A percentile compares a stretch with the other conserved stretches of the same genome.
Conservation (phyloP, 768 basidiomycete species). For the Nevesoporus exiguus region DNA sequence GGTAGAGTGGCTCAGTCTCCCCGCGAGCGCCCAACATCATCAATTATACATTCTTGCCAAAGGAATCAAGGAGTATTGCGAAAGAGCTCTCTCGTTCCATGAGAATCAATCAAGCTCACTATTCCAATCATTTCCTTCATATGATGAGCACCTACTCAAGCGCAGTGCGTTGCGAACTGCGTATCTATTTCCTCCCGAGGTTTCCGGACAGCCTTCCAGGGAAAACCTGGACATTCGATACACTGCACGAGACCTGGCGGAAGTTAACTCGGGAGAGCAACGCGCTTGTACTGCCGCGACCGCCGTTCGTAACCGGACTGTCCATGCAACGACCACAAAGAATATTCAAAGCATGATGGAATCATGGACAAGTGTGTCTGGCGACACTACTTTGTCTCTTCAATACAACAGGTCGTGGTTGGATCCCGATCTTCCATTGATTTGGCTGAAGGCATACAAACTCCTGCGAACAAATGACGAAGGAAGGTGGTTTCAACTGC, state of each 20-base stretch:
- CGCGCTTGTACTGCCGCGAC: slow-evolving; percentile 13
- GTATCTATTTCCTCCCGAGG: neutral
- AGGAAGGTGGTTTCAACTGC: slow-evolving; percentile 18
- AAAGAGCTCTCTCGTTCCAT: neutral
- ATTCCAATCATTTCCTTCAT: slow-evolving; percentile 6
- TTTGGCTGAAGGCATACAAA: slow-evolving; percentile 30
- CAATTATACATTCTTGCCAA: slow-evolving; percentile 20
- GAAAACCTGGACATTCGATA: slow-evolving; percentile 10
- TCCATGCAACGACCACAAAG: neutral
- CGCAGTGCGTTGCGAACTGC: slow-evolving; percentile 5
- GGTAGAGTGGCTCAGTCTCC: slow-evolving; percentile 30
- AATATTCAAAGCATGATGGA: slow-evolving; percentile 7
- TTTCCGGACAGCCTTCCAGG: neutral
- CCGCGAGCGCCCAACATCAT: neutral
- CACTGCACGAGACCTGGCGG: slow-evolving; percentile 8
- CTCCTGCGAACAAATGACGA: slow-evolving; percentile 13
- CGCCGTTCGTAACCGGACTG: neutral
- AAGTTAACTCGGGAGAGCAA: neutral
- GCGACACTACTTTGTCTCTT: slow-evolving; percentile 2
- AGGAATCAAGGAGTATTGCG: slow-evolving; percentile 28
- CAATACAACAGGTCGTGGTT: slow-evolving; percentile 31
- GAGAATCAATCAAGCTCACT: neutral
- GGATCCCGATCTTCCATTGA: slow-evolving; percentile 5
- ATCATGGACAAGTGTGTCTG: slow-evolving; percentile 5
- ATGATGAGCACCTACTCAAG: slow-evolving; percentile 10